phyloP scores from a whole-genome alignment of 179 eudicot genomes.

The Amaranthus tricolor region DNA sequence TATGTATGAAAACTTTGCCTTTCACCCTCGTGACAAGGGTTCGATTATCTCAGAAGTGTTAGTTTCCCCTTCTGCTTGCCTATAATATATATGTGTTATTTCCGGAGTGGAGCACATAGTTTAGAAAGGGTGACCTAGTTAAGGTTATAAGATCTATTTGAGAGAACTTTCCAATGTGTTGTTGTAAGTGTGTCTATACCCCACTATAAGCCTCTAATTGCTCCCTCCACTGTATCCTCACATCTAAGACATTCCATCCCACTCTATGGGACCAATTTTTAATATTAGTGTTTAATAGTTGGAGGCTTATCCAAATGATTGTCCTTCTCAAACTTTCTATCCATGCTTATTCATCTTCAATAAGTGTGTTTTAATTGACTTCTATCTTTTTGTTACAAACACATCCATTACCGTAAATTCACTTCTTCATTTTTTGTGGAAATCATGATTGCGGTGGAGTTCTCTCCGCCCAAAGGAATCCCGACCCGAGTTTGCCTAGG shows the following conservation, averaged over 20 bases:
- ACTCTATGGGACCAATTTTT: background rate
- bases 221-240: conserved; percentile 2
- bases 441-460: no score
- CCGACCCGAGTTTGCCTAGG: no score
- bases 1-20: no score
- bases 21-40: no score
- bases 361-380: background rate
- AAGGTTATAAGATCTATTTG: background rate
- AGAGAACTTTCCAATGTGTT: conserved; percentile 5
- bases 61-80: no score
- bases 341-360: background rate
- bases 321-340: background rate
- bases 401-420: no score
- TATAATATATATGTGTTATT: no score
- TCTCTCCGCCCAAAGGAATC: no score
- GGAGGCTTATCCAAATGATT: background rate
- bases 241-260: conserved; percentile 7
- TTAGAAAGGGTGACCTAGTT: background rate
- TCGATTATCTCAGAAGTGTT: no score
- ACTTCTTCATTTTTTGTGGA: no score
- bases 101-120: no score
- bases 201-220: conserved; percentile 11
- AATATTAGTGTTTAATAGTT: background rate
- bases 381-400: no score
- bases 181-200: background rate